Percentiles rank a stretch among this genome's conserved stretches.
These are phyloP conservation scores for Leonotis leonurus DNA, from an alignment of 257 asterid genomes.

Conservation along the genomic window DNA sequence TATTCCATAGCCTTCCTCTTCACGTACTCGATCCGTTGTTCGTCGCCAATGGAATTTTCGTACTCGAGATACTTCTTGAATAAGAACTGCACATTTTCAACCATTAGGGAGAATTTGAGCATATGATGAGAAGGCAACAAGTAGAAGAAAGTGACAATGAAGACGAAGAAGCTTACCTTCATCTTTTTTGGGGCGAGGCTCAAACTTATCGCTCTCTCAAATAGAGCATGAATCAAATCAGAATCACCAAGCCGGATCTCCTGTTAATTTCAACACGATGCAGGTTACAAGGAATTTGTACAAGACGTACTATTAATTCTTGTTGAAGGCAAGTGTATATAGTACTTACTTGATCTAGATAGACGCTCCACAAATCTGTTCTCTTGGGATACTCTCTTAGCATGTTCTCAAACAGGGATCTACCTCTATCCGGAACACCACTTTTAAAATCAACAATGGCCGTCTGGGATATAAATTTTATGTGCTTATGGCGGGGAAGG, in stretches of 20 bases:
- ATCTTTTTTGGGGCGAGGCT: slow-evolving; percentile 81
- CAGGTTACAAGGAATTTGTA: neutral
- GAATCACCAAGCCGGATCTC: slow-evolving; percentile 72
- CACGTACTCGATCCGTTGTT: slow-evolving; percentile 52
- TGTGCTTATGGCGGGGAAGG: slow-evolving; percentile 74
- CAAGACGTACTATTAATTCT: no score
- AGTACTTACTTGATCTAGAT: slow-evolving; percentile 68
- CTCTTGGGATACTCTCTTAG: slow-evolving; percentile 86
- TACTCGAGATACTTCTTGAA: slow-evolving; percentile 80
- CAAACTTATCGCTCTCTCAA: slow-evolving; percentile 88
- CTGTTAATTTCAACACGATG: slow-evolving; percentile 37
- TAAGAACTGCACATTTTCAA: slow-evolving; percentile 52
- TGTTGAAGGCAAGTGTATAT: neutral
- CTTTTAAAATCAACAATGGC: slow-evolving; percentile 81
- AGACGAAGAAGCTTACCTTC: slow-evolving; percentile 41
- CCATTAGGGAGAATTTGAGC: no score
- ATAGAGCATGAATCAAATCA: slow-evolving; percentile 72
- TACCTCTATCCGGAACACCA: slow-evolving; percentile 86
- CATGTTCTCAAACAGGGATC: slow-evolving; percentile 79
- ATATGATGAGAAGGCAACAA: no score
- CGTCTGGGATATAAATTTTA: slow-evolving; percentile 69
- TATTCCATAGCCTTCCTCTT: slow-evolving; percentile 80
- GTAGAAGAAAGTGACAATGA: no score
- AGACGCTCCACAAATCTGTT: slow-evolving; percentile 91
- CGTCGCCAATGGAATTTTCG: slow-evolving; percentile 64